Base-by-base conservation (phyloP, 2,329 filamentous ascomycete species). In the Cladosporium sp. region DNA sequence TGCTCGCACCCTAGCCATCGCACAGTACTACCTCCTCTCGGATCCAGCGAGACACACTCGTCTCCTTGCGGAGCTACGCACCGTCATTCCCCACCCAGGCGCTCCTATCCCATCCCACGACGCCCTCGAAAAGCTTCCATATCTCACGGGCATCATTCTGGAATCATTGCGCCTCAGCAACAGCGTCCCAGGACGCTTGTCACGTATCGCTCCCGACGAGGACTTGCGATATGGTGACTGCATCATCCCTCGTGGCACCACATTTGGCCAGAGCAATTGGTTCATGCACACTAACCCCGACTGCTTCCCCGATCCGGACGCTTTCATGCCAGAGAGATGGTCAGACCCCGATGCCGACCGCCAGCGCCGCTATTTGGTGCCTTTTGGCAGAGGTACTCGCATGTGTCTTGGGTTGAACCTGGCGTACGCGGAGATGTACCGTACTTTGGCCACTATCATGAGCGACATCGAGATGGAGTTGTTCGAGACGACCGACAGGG, bases 1-100 rank as follows among this genome's bases (percentile, higher is more conserved):
- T 8, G 81, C 77, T 0, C 78, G 78, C 51, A 75, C 80, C 3
- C 68, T 83, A 10, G 79, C 79, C 73, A 71, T 79, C 7, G 80
- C 79, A 1, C 74, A 76, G 2, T 82, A 77, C 68, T 73, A 83
- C 61, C 61, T 83, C 30, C 72, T 83, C 8, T 71, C 77, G 21
- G 66, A 76, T 1, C 76, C 76, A 0, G 71, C 73, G 0, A 66
- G 77, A 18, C 65, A 78, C 34, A 59, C 74, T 8, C 76, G 71
- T 55, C 70, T 84, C 5, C 76, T 78, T 58, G 66, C 66, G 2
- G 82, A 84, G 67, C 68, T 84, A 10, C 62, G 59, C 41, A 60
- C 60, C 18, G 69, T 69, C 0, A 70, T 71, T 6, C 69, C 70
- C 15, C 57, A 66, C 26, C 28, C 65, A 3, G 58, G 30, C 7